A percentile compares a stretch with the other conserved stretches of the same genome.
These are phyloP conservation scores for Yarrowia sp. DNA, from an alignment of 805 yeast genomes.

Conservation along the genomic window DNA sequence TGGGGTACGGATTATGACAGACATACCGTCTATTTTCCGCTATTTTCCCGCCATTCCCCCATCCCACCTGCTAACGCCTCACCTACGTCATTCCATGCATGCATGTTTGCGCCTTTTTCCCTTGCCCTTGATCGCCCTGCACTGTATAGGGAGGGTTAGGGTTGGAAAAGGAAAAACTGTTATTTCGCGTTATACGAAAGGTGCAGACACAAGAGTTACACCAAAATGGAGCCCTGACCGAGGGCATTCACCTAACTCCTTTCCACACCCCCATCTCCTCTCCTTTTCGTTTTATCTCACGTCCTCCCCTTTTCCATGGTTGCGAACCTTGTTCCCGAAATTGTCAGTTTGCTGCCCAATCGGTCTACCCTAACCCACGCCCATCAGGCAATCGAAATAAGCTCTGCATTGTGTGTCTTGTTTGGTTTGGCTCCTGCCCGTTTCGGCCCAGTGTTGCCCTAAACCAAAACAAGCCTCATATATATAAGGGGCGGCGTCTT, in stretches of 20 bases:
- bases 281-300: no score
- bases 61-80: conserved; percentile 4
- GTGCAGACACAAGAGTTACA: no score
- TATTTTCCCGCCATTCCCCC: no score
- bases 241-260: no score
- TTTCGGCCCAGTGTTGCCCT: conserved; percentile 34
- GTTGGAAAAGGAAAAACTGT: neutral
- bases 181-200: no score
- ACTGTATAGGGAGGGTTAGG: conserved; percentile 5
- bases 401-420: conserved; percentile 38
- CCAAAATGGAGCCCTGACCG: no score
- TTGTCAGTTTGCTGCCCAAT: conserved; percentile 22
- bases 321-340: conserved; percentile 28
- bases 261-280: no score
- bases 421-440: conserved; percentile 38
- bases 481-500: conserved; percentile 17
- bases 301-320: neutral
- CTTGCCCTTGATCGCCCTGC: conserved; percentile 28
- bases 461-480: conserved; percentile 30
- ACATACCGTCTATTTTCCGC: no score
- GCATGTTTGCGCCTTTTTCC: conserved; percentile 35
- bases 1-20: no score
- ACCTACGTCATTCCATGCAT: conserved; percentile 33
- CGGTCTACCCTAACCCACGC: conserved; percentile 25
- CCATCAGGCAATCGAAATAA: conserved; percentile 37